A percentile compares a stretch with the other conserved stretches of the same genome.
phyloP scores from a whole-genome alignment of 208 protist species.

The Crithidia sp. region DNA sequence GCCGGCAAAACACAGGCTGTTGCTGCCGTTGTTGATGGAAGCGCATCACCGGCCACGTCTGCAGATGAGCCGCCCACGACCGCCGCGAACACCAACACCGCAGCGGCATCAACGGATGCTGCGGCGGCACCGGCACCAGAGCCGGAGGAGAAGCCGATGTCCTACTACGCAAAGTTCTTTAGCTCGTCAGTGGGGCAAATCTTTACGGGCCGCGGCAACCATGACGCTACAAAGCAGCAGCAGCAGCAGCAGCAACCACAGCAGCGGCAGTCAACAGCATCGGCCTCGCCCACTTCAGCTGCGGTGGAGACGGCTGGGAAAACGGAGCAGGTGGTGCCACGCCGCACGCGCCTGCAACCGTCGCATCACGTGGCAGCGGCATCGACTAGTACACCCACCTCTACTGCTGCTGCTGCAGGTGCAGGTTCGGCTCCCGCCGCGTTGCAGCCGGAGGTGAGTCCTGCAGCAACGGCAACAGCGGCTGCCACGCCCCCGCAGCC shows the following conservation, averaged over 20 bases:
- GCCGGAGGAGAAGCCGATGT: conserved; percentile 32
- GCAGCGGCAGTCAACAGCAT: neutral
- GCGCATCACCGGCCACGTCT: too few relatives aligned
- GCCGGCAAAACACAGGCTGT: too few relatives aligned
- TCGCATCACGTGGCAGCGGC: conserved; percentile 10
- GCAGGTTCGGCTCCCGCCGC: neutral
- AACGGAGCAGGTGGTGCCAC: conserved; percentile 28
- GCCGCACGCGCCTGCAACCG: conserved; percentile 41
- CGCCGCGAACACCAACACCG: neutral
- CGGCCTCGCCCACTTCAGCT: neutral
- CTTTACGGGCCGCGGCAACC: conserved; percentile 32
- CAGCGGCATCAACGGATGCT: neutral
- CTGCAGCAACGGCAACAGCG: conserved; percentile 1
- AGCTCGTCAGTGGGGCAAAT: conserved; percentile 58
- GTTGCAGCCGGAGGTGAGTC: conserved; percentile 1
- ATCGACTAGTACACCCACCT: neutral
- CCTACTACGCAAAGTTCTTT: conserved; percentile 79
- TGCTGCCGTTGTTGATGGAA: too few relatives aligned
- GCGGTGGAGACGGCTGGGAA: too few relatives aligned
- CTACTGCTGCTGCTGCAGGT: conserved; percentile 11
- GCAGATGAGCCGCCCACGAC: neutral
- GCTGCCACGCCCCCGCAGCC: neutral
- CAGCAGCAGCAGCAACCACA: conserved; percentile 6
- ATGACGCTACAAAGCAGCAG: neutral
- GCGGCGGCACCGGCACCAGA: neutral